Conservation (phyloP, 2,329 filamentous ascomycete species). For the Bretziella fagacearum region DNA sequence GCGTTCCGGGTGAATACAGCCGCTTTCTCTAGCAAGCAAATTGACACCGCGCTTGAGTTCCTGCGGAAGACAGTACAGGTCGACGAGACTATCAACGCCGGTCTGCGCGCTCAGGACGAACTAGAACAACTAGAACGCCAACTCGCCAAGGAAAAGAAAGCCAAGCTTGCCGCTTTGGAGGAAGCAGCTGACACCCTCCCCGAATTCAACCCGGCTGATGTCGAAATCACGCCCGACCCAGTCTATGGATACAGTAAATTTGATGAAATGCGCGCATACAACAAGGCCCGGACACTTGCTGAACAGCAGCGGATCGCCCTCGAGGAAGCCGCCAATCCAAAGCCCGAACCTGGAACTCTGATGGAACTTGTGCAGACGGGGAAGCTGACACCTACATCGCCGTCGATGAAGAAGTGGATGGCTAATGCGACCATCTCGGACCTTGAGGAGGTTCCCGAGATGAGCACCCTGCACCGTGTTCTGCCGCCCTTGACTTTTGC, state of each 20-base stretch:
- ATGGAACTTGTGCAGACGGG: constrained; percentile 21
- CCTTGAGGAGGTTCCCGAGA: constrained; percentile 34
- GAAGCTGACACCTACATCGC: constrained; percentile 25
- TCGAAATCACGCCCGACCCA: constrained; percentile 24
- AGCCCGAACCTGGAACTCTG: constrained; percentile 12
- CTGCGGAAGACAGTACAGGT: constrained; percentile 37
- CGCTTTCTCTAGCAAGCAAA: constrained; percentile 26
- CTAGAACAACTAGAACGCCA: constrained; percentile 34
- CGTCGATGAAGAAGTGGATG: constrained; percentile 26
- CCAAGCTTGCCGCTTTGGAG: constrained; percentile 12
- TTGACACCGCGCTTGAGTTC: constrained; percentile 34
- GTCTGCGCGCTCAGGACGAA: constrained; percentile 45
- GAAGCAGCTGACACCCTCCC: constrained; percentile 16
- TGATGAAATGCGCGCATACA: constrained; percentile 38
- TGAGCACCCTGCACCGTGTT: constrained; percentile 36
- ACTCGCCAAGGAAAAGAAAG: constrained; percentile 16
- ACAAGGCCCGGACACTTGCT: constrained; percentile 32
- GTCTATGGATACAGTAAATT: constrained; percentile 41
- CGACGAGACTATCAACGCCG: constrained; percentile 43
- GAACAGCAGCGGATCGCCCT: constrained; percentile 28
- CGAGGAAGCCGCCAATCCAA: constrained; percentile 18
- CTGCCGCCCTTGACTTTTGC: constrained; percentile 36
- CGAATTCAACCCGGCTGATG: constrained; percentile 16
- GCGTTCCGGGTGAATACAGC: constrained; percentile 31
- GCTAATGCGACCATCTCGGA: constrained; percentile 31